Evolutionary conservation across 164 flowering plant species (phyloP), one percentile per base, ranked within the genome.

Genomic region (Malania oleifera): DNA sequence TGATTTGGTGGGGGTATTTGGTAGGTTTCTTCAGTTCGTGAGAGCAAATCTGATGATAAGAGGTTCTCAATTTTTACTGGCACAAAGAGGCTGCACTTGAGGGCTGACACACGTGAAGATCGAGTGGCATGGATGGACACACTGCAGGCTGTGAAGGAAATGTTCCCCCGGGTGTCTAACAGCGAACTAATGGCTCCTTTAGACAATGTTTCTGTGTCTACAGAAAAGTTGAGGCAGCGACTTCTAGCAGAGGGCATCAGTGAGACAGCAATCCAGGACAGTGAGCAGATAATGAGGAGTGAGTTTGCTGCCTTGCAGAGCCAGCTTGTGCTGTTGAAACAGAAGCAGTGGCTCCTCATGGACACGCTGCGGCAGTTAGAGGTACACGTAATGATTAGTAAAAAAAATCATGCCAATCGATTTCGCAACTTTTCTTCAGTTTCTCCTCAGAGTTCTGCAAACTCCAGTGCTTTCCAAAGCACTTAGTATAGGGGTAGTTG

Each of bases 151-250:
- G 86, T 90, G 57, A 93, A 93, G 63, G 96, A 90, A 56, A 78
- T 93, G 96, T 93, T 90, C 41, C 99, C 96, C 0, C 70, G 97
- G 55, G 76, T 88, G 68, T 90, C 96, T 12, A 88, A 90, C 67
- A 77, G 95, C 43, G 97, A 93, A 60, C 70, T 90, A 22, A 85
- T 90, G 91, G 89, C 80, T 39, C 75, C 89, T 0, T 43, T 62
- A 0, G 75, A 73, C 8, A 59, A 57, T 50, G 57, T 72, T 35
- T 63, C 67, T 7, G 79, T 90, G 5, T 90, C 95, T 1, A 90
- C 96, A 0, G 92, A 88, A 51, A 88, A 79, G 69, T 66, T 93
- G 70, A 83, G 95, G 73, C 83, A 85, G 60, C 70, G 83, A 50
- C 74, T 93, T 48, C 17, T 70, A 71, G 82, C 82, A 27, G 99